Evolutionary conservation across 2,329 filamentous ascomycete species (phyloP).

Genomic region (Calonectria naviculata): DNA sequence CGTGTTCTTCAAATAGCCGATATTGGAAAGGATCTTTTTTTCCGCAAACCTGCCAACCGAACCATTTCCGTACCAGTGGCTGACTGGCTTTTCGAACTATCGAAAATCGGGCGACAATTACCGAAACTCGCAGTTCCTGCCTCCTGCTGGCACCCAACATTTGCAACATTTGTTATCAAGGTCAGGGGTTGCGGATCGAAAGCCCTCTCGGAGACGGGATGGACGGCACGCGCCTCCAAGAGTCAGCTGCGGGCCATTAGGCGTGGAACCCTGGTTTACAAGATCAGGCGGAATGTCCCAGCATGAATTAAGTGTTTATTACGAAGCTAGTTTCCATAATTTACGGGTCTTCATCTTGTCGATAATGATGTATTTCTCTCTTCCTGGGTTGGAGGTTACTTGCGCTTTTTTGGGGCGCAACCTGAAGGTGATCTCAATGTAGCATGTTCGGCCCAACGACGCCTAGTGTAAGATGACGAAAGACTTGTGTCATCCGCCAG

Average conservation of each 20-base stretch:
- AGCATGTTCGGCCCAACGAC: too few relatives aligned
- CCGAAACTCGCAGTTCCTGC: background rate
- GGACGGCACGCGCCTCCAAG: background rate
- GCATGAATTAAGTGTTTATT: background rate
- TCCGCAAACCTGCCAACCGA: too few relatives aligned
- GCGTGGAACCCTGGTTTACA: background rate
- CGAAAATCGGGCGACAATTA: background rate
- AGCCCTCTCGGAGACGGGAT: background rate
- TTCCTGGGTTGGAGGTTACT: background rate
- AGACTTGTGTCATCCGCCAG: too few relatives aligned
- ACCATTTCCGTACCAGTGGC: too few relatives aligned
- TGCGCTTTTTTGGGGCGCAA: too few relatives aligned
- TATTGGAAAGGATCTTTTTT: too few relatives aligned
- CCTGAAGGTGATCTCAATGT: too few relatives aligned
- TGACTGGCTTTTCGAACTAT: too few relatives aligned
- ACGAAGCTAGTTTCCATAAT: background rate
- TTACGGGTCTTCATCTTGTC: background rate
- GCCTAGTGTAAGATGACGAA: too few relatives aligned
- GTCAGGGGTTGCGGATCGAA: background rate
- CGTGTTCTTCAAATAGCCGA: too few relatives aligned
- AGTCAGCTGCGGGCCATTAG: background rate
- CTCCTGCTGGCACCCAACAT: background rate
- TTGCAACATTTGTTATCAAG: background rate
- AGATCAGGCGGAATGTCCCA: background rate
- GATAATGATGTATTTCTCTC: background rate